Percentiles rank a stretch among this genome's conserved stretches.
phyloP scores from a whole-genome alignment of 148 eudicot genomes.

The Hydrangea macrophylla region DNA sequence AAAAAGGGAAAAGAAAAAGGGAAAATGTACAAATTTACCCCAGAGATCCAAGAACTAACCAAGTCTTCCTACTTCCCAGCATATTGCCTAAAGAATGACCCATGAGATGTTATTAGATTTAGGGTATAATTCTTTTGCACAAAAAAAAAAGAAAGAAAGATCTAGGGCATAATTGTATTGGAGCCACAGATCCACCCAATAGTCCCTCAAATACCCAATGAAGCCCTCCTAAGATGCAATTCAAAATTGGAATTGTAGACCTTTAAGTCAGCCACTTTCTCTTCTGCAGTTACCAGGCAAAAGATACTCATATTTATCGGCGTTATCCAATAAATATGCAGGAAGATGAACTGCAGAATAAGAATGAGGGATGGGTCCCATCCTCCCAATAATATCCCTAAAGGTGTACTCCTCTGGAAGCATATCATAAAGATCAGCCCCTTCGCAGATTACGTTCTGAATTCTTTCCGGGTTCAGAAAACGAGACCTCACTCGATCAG shows the following conservation, averaged over 20 bases:
- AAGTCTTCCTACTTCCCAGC: background rate
- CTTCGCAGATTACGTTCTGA: conserved; percentile 45
- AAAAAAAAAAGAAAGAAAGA: too few relatives aligned
- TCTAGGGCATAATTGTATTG: too few relatives aligned
- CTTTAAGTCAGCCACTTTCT: conserved; percentile 28
- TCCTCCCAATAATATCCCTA: conserved; percentile 50
- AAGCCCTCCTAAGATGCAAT: conserved; percentile 4
- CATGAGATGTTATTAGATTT: background rate
- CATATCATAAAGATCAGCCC: conserved; percentile 53
- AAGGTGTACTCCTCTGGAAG: conserved; percentile 60
- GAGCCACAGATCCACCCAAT: too few relatives aligned
- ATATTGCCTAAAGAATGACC: background rate
- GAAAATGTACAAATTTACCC: background rate
- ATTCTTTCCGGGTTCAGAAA: conserved; percentile 46
- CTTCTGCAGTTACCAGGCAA: conserved; percentile 60
- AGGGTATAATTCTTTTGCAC: background rate
- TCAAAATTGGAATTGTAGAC: conserved; percentile 3
- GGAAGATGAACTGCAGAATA: conserved; percentile 57
- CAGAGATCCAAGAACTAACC: conserved; percentile 2
- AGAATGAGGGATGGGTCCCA: conserved; percentile 57
- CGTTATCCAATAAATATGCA: conserved; percentile 39
- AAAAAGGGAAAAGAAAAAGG: background rate
- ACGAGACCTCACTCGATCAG: conserved; percentile 51
- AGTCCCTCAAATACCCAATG: background rate
- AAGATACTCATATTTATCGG: conserved; percentile 47